Conservation (phyloP, 2,329 filamentous ascomycete species). For the Aspergillus fumigatiaffinis region DNA sequence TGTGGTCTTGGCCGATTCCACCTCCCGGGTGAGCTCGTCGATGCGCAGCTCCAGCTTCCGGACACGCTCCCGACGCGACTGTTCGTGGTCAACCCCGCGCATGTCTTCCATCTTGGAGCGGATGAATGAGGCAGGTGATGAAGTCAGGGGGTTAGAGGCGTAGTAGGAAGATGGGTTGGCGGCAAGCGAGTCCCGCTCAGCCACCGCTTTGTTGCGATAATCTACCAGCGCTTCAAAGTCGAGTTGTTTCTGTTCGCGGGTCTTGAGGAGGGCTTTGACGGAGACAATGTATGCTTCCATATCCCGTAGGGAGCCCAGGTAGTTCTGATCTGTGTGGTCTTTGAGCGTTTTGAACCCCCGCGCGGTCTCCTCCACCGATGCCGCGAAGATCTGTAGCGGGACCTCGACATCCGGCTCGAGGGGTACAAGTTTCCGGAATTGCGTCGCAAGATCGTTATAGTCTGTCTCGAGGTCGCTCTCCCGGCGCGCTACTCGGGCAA, state of each 20-base stretch:
- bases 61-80: slow-evolving; percentile 77
- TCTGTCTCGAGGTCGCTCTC: slow-evolving; percentile 85
- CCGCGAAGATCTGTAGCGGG: slow-evolving; percentile 79
- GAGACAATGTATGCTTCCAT: slow-evolving; percentile 94
- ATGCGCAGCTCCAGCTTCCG: slow-evolving; percentile 90
- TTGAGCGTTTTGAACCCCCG: slow-evolving; percentile 74
- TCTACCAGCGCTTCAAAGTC: slow-evolving; percentile 95
- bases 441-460: slow-evolving; percentile 82
- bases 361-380: slow-evolving; percentile 78
- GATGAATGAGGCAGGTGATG: slow-evolving; percentile 80
- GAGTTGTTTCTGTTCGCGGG: slow-evolving; percentile 93
- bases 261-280: slow-evolving; percentile 82
- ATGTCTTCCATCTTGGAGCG: slow-evolving; percentile 95
- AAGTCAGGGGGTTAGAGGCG: slow-evolving; percentile 46
- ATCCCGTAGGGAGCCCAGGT: slow-evolving; percentile 85
- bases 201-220: slow-evolving; percentile 85
- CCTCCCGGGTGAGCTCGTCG: slow-evolving; percentile 83
- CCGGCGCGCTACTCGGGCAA: slow-evolving; percentile 80
- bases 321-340: slow-evolving; percentile 92
- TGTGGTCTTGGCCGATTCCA: slow-evolving; percentile 79
- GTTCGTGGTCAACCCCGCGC: slow-evolving; percentile 92
- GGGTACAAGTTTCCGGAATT: slow-evolving; percentile 88
- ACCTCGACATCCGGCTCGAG: slow-evolving; percentile 84
- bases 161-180: slow-evolving; percentile 60
- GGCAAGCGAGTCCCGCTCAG: slow-evolving; percentile 76